Percentiles rank a stretch among this genome's conserved stretches.
Conservation (phyloP, 1,284 basidiomycete species). For the Xerocomus nothofagi region DNA sequence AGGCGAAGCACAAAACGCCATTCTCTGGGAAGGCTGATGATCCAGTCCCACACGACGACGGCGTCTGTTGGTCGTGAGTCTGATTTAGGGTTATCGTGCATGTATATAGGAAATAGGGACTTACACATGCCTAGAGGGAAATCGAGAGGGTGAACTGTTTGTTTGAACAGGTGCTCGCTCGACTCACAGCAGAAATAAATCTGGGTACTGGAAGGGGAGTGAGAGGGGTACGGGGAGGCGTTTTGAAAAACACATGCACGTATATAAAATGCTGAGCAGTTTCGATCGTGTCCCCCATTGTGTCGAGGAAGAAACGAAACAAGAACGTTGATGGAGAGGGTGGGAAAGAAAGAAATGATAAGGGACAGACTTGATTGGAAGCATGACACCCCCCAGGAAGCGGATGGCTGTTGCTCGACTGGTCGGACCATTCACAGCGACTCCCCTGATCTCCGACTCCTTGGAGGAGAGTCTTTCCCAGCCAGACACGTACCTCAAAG, state of each 20-base stretch:
- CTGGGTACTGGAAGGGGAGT: constrained; percentile 51
- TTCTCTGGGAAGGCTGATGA: constrained; percentile 70
- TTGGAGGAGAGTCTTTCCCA: too few relatives aligned
- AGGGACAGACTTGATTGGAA: constrained; percentile 22
- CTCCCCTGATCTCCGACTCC: constrained; percentile 34
- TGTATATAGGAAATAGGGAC: constrained; percentile 28
- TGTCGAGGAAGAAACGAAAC: constrained; percentile 10
- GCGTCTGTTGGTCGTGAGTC: constrained; percentile 51
- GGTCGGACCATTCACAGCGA: constrained; percentile 26
- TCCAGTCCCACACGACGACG: constrained; percentile 80
- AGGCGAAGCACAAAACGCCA: constrained; percentile 60
- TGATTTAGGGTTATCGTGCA: constrained; percentile 8
- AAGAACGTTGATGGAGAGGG: constrained; percentile 2
- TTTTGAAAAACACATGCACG: constrained; percentile 39
- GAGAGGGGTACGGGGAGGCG: constrained; percentile 6
- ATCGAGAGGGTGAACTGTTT: constrained; percentile 1
- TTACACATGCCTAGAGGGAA: constrained; percentile 69
- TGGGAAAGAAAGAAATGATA: constrained; percentile 28
- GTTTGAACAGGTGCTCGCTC: not conserved
- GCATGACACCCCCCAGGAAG: constrained; percentile 33
- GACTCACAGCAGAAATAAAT: constrained; percentile 79
- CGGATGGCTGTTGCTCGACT: constrained; percentile 21
- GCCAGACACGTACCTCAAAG: too few relatives aligned
- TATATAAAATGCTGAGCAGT: constrained; percentile 52
- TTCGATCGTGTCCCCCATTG: constrained; percentile 42